Conservation (phyloP, 2,329 filamentous ascomycete species). For the Chaetomium strumarium region DNA sequence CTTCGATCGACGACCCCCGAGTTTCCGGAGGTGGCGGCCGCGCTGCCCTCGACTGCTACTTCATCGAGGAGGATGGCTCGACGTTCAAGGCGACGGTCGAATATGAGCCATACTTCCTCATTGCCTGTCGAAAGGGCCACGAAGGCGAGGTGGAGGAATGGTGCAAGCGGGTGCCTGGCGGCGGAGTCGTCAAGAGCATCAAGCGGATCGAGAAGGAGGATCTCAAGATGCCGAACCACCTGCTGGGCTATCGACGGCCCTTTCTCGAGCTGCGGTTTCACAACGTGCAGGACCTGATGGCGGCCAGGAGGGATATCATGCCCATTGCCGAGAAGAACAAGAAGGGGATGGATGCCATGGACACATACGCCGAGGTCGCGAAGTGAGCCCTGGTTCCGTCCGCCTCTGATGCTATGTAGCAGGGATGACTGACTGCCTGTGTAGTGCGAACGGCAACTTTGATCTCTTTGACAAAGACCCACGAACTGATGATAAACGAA, state of each 20-base stretch:
- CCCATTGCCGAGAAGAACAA: constrained; percentile 95
- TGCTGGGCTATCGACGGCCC: constrained; percentile 81
- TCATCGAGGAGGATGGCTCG: constrained; percentile 80
- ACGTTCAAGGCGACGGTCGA: constrained; percentile 96
- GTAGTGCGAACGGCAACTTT: constrained; percentile 70
- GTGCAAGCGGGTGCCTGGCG: constrained; percentile 70
- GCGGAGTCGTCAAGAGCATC: constrained; percentile 74
- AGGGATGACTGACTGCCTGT: constrained; percentile 20
- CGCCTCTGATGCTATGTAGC: no score
- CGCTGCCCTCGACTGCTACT: constrained; percentile 93
- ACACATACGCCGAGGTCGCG: constrained; percentile 95
- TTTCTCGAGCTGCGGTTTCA: constrained; percentile 83
- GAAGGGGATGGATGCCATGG: constrained; percentile 93
- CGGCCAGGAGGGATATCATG: constrained; percentile 76
- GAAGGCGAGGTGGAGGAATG: constrained; percentile 96
- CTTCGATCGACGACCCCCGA: constrained; percentile 78
- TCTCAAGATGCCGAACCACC: constrained; percentile 87
- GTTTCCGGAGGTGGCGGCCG: constrained; percentile 79
- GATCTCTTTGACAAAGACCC: constrained; percentile 90
- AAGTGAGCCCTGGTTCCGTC: constrained; percentile 50
- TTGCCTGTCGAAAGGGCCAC: constrained; percentile 80
- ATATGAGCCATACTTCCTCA: constrained; percentile 93
- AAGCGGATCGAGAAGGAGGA: constrained; percentile 86
- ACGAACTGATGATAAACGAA: constrained; percentile 73
- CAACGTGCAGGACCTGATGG: constrained; percentile 80